A percentile compares a stretch with the other conserved stretches of the same genome.
Conservation (phyloP, 2,329 filamentous ascomycete species). For the Arthroderma uncinatum region DNA sequence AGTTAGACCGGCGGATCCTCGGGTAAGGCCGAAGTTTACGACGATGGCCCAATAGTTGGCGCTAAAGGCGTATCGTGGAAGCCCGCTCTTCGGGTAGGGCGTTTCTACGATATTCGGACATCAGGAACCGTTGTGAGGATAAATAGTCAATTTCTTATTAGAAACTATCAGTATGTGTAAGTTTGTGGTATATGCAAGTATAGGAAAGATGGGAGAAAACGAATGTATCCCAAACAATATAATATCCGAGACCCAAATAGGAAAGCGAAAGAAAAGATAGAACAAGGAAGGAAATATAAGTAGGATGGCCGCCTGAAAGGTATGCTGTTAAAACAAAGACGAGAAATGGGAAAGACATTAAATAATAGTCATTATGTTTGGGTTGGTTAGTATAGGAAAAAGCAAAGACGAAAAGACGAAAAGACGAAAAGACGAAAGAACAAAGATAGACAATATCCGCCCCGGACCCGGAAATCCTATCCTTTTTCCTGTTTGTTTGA, state of each 20-base stretch:
- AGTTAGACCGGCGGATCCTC: neutral
- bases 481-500: neutral
- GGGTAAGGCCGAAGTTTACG: neutral
- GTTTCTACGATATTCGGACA: neutral
- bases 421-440: neutral
- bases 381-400: neutral
- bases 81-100: neutral
- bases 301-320: neutral
- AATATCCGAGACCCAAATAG: slow-evolving; percentile 4
- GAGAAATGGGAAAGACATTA: slow-evolving; percentile 3
- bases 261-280: neutral
- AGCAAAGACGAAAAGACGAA: neutral
- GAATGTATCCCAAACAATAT: neutral
- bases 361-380: neutral
- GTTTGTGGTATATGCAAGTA: neutral
- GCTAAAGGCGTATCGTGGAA: neutral
- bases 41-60: neutral
- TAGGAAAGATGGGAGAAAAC: neutral
- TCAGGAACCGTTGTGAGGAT: neutral
- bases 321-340: neutral
- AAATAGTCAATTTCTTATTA: neutral
- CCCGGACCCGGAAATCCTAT: neutral
- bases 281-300: neutral
- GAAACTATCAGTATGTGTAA: neutral
- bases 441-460: neutral